Percentiles rank a stretch among this genome's conserved stretches.
These are phyloP conservation scores for Cryphonectria parasitica DNA, from an alignment of 2,329 filamentous ascomycete species.

Conservation along the genomic window DNA sequence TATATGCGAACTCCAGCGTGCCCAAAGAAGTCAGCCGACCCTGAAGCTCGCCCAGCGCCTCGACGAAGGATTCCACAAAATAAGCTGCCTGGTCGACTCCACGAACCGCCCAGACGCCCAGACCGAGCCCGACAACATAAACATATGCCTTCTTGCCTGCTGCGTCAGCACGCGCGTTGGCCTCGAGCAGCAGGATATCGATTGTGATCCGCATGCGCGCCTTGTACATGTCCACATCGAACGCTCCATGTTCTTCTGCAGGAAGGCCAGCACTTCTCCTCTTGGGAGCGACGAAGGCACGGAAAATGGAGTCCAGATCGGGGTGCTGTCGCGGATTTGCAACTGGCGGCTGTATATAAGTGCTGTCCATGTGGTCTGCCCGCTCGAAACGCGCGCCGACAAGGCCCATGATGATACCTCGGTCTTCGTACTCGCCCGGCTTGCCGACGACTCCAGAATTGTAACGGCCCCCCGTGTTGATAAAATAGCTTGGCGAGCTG, in stretches of 20 bases:
- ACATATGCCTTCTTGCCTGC: constrained; percentile 35
- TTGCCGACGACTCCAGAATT: constrained; percentile 27
- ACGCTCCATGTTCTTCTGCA: constrained; percentile 20
- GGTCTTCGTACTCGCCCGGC: constrained; percentile 33
- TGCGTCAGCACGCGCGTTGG: constrained; percentile 33
- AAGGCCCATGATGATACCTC: constrained; percentile 39
- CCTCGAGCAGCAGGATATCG: constrained; percentile 38
- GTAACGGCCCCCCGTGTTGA: constrained; percentile 37
- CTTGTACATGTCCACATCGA: constrained; percentile 35
- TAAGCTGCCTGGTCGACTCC: constrained; percentile 24
- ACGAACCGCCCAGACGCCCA: constrained; percentile 35
- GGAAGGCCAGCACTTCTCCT: too few relatives aligned
- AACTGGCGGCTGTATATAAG: constrained; percentile 14
- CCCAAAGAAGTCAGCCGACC: background rate
- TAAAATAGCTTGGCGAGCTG: constrained; percentile 38
- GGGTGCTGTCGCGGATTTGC: constrained; percentile 28
- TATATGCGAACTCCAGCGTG: constrained; percentile 17
- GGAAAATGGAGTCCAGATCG: constrained; percentile 8
- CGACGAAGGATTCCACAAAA: constrained; percentile 13
- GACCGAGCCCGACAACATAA: constrained; percentile 39
- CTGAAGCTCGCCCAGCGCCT: constrained; percentile 1
- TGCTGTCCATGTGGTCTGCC: constrained; percentile 36
- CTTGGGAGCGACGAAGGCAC: background rate
- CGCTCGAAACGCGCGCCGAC: constrained; percentile 41
- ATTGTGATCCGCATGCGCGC: constrained; percentile 35